Evolutionary conservation across 495 filamentous ascomycete genomes (phyloP).

Genomic region (Pyronema domesticum): DNA sequence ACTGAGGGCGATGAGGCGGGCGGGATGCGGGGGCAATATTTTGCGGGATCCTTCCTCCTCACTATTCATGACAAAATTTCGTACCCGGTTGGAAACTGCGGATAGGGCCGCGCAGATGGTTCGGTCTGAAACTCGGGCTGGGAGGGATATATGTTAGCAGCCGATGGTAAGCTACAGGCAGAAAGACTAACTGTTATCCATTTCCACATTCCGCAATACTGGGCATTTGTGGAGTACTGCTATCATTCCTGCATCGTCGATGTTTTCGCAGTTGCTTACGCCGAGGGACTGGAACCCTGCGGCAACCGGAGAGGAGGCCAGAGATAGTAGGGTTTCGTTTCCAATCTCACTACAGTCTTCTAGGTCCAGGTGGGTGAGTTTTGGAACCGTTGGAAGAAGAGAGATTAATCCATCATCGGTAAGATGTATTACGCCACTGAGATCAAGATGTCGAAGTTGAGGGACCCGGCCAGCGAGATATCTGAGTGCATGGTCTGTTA

Average conservation of each 20-base stretch:
- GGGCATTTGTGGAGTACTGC: slow-evolving; percentile 60
- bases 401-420: slow-evolving; percentile 56
- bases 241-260: slow-evolving; percentile 74
- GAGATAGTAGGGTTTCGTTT: slow-evolving; percentile 49
- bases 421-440: slow-evolving; percentile 51
- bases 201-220: slow-evolving; percentile 49
- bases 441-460: slow-evolving; percentile 58
- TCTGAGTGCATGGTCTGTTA: slow-evolving; percentile 54
- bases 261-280: slow-evolving; percentile 70
- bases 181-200: slow-evolving; percentile 56
- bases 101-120: slow-evolving; percentile 72
- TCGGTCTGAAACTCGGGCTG: slow-evolving; percentile 60
- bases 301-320: slow-evolving; percentile 60
- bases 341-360: slow-evolving; percentile 69
- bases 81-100: slow-evolving; percentile 44
- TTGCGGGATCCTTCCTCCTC: slow-evolving; percentile 20
- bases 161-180: neutral
- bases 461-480: slow-evolving; percentile 58
- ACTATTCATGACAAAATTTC: neutral
- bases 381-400: slow-evolving; percentile 54
- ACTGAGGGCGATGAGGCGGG: slow-evolving; percentile 42
- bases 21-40: slow-evolving; percentile 20
- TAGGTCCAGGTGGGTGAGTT: slow-evolving; percentile 70
- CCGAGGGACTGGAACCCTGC: slow-evolving; percentile 57
- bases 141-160: neutral